These are phyloP conservation scores for Pythium plurisporium DNA, from an alignment of 352 stramenopile species.

Conservation along the genomic window DNA sequence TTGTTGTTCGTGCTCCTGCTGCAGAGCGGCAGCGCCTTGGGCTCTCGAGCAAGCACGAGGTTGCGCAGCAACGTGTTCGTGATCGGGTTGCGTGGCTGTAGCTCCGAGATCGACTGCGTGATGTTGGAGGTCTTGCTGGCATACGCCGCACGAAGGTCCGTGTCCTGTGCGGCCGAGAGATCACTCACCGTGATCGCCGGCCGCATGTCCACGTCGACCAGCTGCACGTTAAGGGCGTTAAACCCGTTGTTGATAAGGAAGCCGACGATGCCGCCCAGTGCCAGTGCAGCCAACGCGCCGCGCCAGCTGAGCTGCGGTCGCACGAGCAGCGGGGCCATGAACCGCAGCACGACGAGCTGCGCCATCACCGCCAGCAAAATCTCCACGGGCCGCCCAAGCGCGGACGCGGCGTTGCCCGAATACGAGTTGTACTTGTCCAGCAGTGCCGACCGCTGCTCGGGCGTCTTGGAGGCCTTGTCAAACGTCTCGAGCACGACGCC, in stretches of 20 bases:
- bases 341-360: constrained; percentile 2
- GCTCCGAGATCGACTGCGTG: constrained; percentile 1
- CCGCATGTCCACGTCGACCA: not conserved
- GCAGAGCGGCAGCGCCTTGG: not conserved
- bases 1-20: not conserved
- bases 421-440: constrained; percentile 17
- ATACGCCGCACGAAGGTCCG: not conserved
- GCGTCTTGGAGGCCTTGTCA: not conserved
- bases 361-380: constrained; percentile 2
- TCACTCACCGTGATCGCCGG: not conserved
- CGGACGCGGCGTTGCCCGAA: constrained; percentile 8
- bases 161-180: not conserved
- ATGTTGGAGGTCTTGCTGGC: not conserved
- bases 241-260: constrained; percentile 14
- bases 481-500: not conserved
- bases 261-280: not conserved
- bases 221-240: constrained; percentile 6
- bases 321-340: not conserved
- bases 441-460: not conserved
- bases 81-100: constrained; percentile 1
- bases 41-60: not conserved
- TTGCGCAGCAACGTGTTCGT: constrained; percentile 13
- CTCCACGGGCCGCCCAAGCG: constrained; percentile 3
- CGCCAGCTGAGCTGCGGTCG: not conserved
- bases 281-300: not conserved